These are phyloP conservation scores for Leishmania mexicana DNA, from an alignment of 208 protist genomes.

Conservation along the genomic window DNA sequence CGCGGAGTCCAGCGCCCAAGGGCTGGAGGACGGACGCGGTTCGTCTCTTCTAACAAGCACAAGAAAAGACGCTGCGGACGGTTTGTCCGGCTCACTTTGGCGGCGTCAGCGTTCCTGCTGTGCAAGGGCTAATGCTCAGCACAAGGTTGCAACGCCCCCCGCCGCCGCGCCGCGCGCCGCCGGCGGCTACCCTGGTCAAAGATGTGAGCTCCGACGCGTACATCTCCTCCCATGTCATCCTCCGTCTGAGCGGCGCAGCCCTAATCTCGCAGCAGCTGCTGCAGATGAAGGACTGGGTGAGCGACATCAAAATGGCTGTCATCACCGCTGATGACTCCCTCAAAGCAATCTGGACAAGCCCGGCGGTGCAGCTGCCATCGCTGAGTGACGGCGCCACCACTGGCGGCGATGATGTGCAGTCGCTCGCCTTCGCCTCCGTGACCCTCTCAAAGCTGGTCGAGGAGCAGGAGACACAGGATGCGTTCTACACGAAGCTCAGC, in stretches of 20 bases:
- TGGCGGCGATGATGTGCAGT: conserved; percentile 25
- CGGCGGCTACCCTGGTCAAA: not conserved
- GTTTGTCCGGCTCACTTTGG: not conserved
- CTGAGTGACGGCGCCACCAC: not conserved
- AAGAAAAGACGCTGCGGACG: not conserved
- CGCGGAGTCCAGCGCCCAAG: not conserved
- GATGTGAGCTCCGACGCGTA: conserved; percentile 1
- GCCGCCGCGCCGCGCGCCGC: conserved; percentile 22
- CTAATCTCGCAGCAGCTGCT: conserved; percentile 21
- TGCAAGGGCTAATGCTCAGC: not conserved
- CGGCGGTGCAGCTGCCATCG: not conserved
- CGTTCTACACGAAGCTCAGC: conserved; percentile 12
- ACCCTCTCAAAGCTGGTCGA: conserved; percentile 16
- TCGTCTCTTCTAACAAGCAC: not conserved
- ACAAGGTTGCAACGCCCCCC: conserved; percentile 2
- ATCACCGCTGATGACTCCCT: conserved; percentile 13
- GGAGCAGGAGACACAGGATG: conserved; percentile 25
- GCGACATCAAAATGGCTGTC: conserved; percentile 25
- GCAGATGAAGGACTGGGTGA: conserved; percentile 16
- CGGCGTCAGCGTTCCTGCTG: not conserved
- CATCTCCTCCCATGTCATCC: not conserved
- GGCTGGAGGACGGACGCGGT: not conserved
- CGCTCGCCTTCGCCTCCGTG: conserved; percentile 11
- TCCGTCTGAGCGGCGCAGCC: conserved; percentile 17
- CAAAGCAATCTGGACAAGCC: conserved; percentile 9